Conservation (phyloP, 306 rosid genomes). For the Cicer chorassanicum region DNA sequence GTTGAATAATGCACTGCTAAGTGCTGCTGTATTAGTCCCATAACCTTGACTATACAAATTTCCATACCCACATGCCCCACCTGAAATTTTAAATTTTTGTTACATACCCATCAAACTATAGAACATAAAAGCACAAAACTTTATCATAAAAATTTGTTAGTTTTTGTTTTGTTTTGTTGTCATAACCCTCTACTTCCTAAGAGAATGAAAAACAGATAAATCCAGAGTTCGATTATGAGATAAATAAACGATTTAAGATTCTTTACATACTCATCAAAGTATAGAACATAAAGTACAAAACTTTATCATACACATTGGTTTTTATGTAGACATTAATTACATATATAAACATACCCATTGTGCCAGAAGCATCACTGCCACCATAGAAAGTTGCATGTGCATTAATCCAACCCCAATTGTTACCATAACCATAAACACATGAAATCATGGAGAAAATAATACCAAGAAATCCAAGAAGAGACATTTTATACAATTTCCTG, state of each 20-base stretch:
- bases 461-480: slow-evolving; percentile 50
- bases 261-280: neutral
- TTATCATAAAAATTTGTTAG: neutral
- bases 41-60: slow-evolving; percentile 80
- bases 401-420: slow-evolving; percentile 64
- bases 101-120: neutral
- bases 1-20: slow-evolving; percentile 75
- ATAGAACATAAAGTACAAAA: neutral
- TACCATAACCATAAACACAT: slow-evolving; percentile 52
- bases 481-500: slow-evolving; percentile 60
- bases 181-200: too few relatives aligned
- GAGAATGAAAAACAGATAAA: too few relatives aligned
- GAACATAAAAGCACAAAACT: slow-evolving; percentile 2
- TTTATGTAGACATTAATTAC: neutral
- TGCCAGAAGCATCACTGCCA: slow-evolving; percentile 86
- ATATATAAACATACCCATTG: slow-evolving; percentile 65
- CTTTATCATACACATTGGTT: neutral
- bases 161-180: too few relatives aligned
- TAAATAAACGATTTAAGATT: too few relatives aligned
- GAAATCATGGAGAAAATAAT: slow-evolving; percentile 51
- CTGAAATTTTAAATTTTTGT: slow-evolving; percentile 40
- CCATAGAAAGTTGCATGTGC: slow-evolving; percentile 94
- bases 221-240: too few relatives aligned
- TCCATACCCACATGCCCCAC: slow-evolving; percentile 92
- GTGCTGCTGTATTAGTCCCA: slow-evolving; percentile 82